Evolutionary conservation across 164 flowering plant genomes (phyloP), one percentile per base, ranked within the genome.

Genomic region (Vitis cinerea): DNA sequence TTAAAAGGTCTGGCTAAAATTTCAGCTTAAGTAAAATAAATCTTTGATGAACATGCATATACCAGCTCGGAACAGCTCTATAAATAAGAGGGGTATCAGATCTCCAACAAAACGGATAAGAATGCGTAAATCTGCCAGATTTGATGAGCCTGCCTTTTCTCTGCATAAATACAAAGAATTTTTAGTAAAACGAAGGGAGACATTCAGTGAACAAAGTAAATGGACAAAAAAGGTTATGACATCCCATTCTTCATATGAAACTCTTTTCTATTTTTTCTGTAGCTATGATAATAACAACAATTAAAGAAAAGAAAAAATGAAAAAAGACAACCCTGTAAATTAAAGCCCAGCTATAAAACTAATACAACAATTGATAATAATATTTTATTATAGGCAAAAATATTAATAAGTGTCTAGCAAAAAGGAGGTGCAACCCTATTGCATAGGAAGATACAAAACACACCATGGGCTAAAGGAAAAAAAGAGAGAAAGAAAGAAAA

Each of bases 61-160:
- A 91, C 98, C 99, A 96, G 83, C 94, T 96, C 50, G 98, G 99
- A 78, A 96, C 98, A 69, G 99, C 99, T 78, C 98, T 85, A 71
- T 96, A 93, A 44, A 96, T 83, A 60, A 96, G 99, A 73, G 99
- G 99, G 27, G 93, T 96, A 13, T 93, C 96, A 49, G 99, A 96
- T 79, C 99, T 91, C 90, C 91, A 88, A 75, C 99, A 96, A 68
- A 85, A 96, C 10, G 98, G 99, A 77, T 96, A 96, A 67, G 88
- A 82, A 77, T 96, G 99, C 12, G 76, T 85, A 60, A 83, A 81
- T 75, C 83, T 91, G 66, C 91, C 97, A 66, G 78, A 70, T 71
- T 91, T 89, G 44, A 96, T 87, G 62, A 96, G 93, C 79, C 94
- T 87, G 65, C 94, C 97, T 47, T 85, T 89, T 65, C 84, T 91